Evolutionary conservation across 179 eudicot genomes (phyloP), one percentile per base, ranked within the genome.

Genomic region (Beta macrorhiza): DNA sequence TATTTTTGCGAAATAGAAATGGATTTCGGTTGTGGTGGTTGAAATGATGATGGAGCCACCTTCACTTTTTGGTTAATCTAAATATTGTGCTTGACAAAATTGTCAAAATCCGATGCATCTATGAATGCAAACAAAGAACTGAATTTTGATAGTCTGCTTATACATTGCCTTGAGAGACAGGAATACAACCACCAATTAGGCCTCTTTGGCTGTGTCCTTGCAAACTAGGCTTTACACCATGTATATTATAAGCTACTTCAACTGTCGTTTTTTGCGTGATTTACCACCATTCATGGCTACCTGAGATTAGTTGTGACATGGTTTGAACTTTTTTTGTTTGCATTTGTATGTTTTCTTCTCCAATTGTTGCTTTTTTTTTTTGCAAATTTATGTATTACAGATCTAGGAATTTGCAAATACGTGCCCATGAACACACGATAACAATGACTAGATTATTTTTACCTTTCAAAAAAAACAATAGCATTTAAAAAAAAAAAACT

Each of bases 161-260:
- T 52, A 25, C 5, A 17, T 7, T 57, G 47, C 59, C 59, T 64
- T 22, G 45, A 63, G 79, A 77, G 61, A 51, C 72, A 77, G 37
- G 59, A 77, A 77, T 20, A 14, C 70, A 77, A 77, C 79, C 79
- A 77, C 79, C 71, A 20, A 76, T 45, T 62, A 62, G 78, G 78
- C 67, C 2, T 37, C 52, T 75, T 57, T 56, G 78, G 78, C 49
- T 37, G 67, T 57, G 64, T 75, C 78, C 25, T 6, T 57, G 67
- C 52, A 58, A 75, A 75, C 69, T 77, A 77, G 58, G 59, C 72
- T 63, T 77, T 47, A 64, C 79, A 63, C 14, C 52, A 75, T 37
- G 6, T 44, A 69, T 69, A 14, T 16, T 45, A 1, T 69, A 42
- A 6, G 44, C 44, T 53, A 12, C 11, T 25, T 73, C 42, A n/a